These are phyloP conservation scores for Alternaria ventricosa DNA, from an alignment of 2,329 filamentous ascomycete genomes.

Conservation along the genomic window DNA sequence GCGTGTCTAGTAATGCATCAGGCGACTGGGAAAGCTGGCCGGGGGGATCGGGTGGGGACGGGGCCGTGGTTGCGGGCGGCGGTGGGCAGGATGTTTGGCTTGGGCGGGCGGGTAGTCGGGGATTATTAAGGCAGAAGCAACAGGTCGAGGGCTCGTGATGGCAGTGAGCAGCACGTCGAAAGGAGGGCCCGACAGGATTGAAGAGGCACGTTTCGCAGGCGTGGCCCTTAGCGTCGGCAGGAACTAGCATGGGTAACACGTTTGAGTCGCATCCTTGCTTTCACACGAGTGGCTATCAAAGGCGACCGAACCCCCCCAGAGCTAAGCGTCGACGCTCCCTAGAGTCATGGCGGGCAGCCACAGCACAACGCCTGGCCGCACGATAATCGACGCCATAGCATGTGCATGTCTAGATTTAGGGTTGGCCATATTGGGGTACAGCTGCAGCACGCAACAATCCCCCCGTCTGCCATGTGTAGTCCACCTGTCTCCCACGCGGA, in stretches of 20 bases:
- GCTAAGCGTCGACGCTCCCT: slow-evolving; percentile 14
- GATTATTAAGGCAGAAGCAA: slow-evolving; percentile 13
- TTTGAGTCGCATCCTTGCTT: slow-evolving; percentile 17
- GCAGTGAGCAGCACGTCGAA: slow-evolving; percentile 19
- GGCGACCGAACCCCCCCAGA: background rate
- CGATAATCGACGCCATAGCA: background rate
- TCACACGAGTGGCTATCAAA: background rate
- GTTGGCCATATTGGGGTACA: background rate
- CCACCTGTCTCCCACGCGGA: background rate
- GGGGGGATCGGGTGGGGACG: slow-evolving; percentile 1
- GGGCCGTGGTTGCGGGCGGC: slow-evolving; percentile 11
- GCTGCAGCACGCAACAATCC: background rate
- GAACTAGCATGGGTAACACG: slow-evolving; percentile 15
- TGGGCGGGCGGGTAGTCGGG: slow-evolving; percentile 8
- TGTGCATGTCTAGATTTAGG: background rate
- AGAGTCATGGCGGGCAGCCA: slow-evolving; percentile 3
- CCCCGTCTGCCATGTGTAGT: background rate
- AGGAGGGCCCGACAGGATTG: slow-evolving; percentile 35
- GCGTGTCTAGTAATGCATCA: slow-evolving; percentile 35
- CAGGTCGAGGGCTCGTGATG: background rate
- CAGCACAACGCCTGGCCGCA: background rate
- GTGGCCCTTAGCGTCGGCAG: slow-evolving; percentile 19
- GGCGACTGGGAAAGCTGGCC: slow-evolving; percentile 5
- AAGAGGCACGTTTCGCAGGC: slow-evolving; percentile 32
- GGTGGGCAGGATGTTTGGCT: slow-evolving; percentile 4